A percentile compares a stretch with the other conserved stretches of the same genome.
Conservation (phyloP, 2,329 filamentous ascomycete species). For the Colletotrichum sp. region DNA sequence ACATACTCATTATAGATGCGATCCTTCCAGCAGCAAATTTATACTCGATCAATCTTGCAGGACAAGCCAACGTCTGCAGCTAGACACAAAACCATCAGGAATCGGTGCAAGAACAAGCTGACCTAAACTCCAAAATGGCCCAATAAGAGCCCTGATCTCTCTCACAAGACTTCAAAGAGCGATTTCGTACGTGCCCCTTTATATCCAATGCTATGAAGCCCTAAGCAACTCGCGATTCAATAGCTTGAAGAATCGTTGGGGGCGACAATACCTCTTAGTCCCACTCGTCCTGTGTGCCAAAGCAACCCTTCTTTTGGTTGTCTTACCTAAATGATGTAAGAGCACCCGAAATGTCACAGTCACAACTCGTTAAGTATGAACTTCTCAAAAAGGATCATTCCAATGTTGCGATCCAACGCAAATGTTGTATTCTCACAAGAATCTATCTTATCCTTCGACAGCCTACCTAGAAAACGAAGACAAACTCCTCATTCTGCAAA, state of each 20-base stretch:
- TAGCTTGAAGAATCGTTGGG: neutral
- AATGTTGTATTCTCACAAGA: neutral
- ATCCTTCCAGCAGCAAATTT: neutral
- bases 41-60: neutral
- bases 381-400: neutral
- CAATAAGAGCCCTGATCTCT: neutral
- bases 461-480: constrained; percentile 52
- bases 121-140: neutral
- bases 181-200: neutral
- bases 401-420: rapidly evolving
- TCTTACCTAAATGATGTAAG: neutral
- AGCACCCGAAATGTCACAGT: rapidly evolving
- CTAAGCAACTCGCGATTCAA: neutral
- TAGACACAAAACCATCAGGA: neutral
- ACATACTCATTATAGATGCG: neutral
- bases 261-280: neutral
- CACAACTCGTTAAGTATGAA: neutral
- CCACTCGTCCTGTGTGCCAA: neutral
- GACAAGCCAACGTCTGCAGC: neutral
- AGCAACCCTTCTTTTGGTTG: neutral
- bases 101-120: too few species aligned
- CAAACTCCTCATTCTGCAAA: constrained; percentile 67
- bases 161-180: neutral
- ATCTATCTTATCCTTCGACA: neutral
- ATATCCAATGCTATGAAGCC: neutral